These are phyloP conservation scores for Bassia scoparia DNA, from an alignment of 148 eudicot genomes.

Conservation along the genomic window DNA sequence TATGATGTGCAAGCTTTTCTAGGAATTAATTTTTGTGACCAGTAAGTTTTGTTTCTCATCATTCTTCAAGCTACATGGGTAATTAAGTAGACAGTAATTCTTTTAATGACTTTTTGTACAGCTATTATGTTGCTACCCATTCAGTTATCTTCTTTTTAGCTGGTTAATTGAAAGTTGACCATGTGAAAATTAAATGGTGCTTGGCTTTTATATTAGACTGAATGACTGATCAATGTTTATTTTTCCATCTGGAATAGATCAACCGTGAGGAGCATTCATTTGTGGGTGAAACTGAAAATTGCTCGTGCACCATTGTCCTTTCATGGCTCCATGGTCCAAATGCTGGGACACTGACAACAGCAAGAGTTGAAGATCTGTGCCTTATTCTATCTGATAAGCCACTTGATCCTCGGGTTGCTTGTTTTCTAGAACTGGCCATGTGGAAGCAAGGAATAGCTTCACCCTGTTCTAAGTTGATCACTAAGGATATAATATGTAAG, in stretches of 20 bases:
- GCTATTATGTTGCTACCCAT: background rate
- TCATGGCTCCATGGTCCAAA: conserved; percentile 58
- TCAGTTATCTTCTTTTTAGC: background rate
- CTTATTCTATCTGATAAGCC: conserved; percentile 12
- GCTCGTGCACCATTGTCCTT: conserved; percentile 46
- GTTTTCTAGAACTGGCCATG: conserved; percentile 42
- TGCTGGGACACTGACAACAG: conserved; percentile 30
- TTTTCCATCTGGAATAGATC: conserved; percentile 31
- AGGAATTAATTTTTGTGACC: too few species aligned
- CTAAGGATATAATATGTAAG: conserved; percentile 1
- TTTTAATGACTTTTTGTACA: background rate
- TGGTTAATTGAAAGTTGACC: background rate
- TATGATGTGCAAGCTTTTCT: too few species aligned
- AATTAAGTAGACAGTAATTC: too few species aligned
- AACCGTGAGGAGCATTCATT: conserved; percentile 33
- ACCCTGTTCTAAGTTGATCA: background rate
- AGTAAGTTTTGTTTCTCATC: background rate
- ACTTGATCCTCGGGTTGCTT: conserved; percentile 33
- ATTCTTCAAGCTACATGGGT: too few species aligned
- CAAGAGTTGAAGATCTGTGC: conserved; percentile 38
- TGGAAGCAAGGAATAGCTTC: conserved; percentile 29
- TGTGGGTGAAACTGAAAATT: conserved; percentile 41
- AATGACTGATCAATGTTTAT: background rate
- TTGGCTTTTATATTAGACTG: background rate
- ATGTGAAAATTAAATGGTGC: background rate